A percentile compares a stretch with the other conserved stretches of the same genome.
These are phyloP conservation scores for Fomitopsis serialis DNA, from an alignment of 768 basidiomycete genomes.

Conservation along the genomic window DNA sequence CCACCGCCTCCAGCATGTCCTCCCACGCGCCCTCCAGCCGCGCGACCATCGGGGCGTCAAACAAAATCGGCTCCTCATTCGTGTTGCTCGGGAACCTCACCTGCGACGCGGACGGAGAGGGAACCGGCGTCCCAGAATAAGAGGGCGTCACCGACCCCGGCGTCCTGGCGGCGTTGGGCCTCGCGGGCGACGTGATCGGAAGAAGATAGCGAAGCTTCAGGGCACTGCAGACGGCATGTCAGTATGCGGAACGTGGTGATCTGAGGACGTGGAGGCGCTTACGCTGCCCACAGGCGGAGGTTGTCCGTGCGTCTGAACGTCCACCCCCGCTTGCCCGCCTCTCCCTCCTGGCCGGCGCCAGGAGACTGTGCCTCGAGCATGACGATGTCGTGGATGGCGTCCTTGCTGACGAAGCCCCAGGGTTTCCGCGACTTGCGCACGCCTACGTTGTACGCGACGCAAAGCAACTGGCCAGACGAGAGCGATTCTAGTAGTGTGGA, in stretches of 20 bases:
- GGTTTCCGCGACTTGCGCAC: constrained; percentile 78
- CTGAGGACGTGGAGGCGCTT: constrained; percentile 25
- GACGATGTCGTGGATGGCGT: constrained; percentile 76
- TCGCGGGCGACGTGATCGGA: constrained; percentile 53
- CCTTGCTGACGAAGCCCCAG: constrained; percentile 81
- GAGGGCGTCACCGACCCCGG: constrained; percentile 10
- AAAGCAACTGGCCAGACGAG: constrained; percentile 77
- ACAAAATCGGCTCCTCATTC: constrained; percentile 46
- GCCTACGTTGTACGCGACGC: constrained; percentile 73
- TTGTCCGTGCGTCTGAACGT: constrained; percentile 87
- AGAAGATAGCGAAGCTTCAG: constrained; percentile 79
- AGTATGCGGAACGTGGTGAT: not conserved
- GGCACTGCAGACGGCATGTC: constrained; percentile 39
- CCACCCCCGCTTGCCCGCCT: constrained; percentile 57
- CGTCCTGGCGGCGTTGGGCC: constrained; percentile 15
- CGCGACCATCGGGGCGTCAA: constrained; percentile 73
- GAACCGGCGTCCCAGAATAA: constrained; percentile 13
- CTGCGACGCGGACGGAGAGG: constrained; percentile 27
- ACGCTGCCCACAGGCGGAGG: constrained; percentile 82
- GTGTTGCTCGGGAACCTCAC: constrained; percentile 28
- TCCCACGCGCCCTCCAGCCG: constrained; percentile 78
- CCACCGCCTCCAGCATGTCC: constrained; percentile 60
- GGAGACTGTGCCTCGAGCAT: constrained; percentile 45
- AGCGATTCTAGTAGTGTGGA: constrained; percentile 45
- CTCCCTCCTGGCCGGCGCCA: constrained; percentile 29